Percentiles rank a stretch among this genome's conserved stretches.
These are phyloP conservation scores for Avena insularis DNA, from an alignment of 176 grass and related monocot species.

Conservation along the genomic window DNA sequence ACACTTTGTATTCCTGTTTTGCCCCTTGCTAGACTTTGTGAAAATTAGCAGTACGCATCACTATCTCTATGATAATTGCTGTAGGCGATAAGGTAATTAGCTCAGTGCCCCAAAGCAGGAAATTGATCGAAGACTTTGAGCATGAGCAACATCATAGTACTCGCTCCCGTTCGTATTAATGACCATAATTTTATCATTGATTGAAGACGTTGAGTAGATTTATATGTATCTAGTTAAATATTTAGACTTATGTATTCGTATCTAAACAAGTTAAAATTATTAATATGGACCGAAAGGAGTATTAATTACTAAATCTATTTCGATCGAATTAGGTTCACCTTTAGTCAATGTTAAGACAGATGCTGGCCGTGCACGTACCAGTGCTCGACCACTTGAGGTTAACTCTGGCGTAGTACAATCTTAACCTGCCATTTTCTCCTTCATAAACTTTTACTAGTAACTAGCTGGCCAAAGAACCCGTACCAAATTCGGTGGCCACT, in stretches of 20 bases:
- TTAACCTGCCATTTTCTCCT: no score
- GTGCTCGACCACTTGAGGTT: not conserved
- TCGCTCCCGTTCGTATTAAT: no score
- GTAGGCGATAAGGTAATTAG: not conserved
- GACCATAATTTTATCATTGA: no score
- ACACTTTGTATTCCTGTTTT: slow-evolving; percentile 29
- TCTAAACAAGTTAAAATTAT: no score
- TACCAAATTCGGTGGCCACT: slow-evolving; percentile 33
- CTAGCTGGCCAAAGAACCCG: not conserved
- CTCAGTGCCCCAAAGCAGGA: not conserved
- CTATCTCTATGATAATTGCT: not conserved
- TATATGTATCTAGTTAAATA: no score
- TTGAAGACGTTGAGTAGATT: no score
- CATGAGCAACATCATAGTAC: not conserved
- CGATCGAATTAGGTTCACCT: not conserved
- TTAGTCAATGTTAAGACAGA: not conserved
- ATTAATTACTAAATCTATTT: not conserved
- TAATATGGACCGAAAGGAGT: no score
- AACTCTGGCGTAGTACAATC: not conserved
- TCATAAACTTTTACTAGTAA: not conserved
- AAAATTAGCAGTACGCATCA: not conserved
- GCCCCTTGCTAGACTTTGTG: slow-evolving; percentile 28
- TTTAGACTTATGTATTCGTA: no score
- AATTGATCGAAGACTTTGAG: not conserved
- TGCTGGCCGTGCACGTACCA: not conserved